phyloP scores from a whole-genome alignment of 768 basidiomycete species.

The Boletus rubroflammeus region DNA sequence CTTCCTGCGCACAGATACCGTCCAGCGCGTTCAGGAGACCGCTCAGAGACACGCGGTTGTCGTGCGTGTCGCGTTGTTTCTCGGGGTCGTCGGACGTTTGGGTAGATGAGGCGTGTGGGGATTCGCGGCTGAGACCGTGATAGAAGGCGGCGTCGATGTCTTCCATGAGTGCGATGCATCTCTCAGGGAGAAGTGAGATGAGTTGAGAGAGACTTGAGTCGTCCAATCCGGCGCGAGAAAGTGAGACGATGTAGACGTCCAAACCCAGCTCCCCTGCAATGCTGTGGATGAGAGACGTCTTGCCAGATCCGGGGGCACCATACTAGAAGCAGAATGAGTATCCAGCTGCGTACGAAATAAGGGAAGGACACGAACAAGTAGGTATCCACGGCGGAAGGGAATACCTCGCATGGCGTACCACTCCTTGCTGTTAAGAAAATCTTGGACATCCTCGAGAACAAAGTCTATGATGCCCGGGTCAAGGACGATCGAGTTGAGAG shows the following conservation, averaged over 20 bases:
- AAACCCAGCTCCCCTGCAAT: conserved; percentile 76
- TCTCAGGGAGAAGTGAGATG: conserved; percentile 60
- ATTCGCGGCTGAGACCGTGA: conserved; percentile 38
- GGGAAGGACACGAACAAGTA: conserved; percentile 40
- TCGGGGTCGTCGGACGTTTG: background rate
- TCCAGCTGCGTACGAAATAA: background rate
- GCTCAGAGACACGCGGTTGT: conserved; percentile 55
- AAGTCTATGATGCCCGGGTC: conserved; percentile 66
- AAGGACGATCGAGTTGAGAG: conserved; percentile 63
- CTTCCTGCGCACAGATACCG: conserved; percentile 76
- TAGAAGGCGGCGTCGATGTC: conserved; percentile 80
- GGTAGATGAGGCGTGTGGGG: background rate
- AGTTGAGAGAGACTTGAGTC: conserved; percentile 56
- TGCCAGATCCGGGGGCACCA: conserved; percentile 75
- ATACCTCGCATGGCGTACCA: conserved; percentile 81
- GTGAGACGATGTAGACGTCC: conserved; percentile 69
- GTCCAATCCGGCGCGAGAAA: conserved; percentile 60
- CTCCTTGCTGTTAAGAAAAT: conserved; percentile 62
- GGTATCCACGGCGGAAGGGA: conserved; percentile 76
- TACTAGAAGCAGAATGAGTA: conserved; percentile 36
- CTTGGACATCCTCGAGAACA: conserved; percentile 62
- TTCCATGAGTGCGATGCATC: conserved; percentile 77
- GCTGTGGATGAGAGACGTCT: conserved; percentile 73
- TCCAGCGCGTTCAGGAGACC: conserved; percentile 79
- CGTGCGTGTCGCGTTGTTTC: conserved; percentile 17